These are phyloP conservation scores for Penicillium freii DNA, from an alignment of 2,329 filamentous ascomycete species.

Conservation along the genomic window DNA sequence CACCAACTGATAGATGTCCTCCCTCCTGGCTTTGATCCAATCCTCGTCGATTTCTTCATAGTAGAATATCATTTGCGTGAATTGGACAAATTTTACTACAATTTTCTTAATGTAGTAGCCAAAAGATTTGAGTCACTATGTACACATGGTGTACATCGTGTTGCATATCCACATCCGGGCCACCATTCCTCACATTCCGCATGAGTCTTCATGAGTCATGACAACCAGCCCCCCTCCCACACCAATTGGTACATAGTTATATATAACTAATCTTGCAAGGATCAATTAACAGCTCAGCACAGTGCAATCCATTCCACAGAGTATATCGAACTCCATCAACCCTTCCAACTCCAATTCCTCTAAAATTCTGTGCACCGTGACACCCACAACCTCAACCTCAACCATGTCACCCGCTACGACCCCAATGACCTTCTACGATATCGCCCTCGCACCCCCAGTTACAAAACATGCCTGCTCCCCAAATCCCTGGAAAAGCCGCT, in stretches of 20 bases:
- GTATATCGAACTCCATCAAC: background rate
- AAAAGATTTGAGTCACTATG: background rate
- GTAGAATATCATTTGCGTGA: background rate
- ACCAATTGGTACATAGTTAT: background rate
- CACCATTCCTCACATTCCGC: background rate
- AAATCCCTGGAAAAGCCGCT: conserved; percentile 54
- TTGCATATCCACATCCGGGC: background rate
- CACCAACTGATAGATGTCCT: background rate
- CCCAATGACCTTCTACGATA: conserved; percentile 46
- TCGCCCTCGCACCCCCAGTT: conserved; percentile 39
- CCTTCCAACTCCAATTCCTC: background rate
- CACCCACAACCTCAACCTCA: background rate
- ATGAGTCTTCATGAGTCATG: background rate
- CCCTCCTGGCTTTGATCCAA: background rate
- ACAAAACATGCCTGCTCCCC: conserved; percentile 40
- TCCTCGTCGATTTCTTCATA: background rate
- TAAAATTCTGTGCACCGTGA: background rate
- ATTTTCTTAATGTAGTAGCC: background rate
- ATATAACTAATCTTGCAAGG: background rate
- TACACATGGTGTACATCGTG: background rate
- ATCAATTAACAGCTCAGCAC: background rate
- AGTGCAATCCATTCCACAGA: rapidly evolving
- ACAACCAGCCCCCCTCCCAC: background rate
- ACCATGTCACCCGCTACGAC: background rate
- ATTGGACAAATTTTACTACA: background rate